Evolutionary conservation across 768 basidiomycete species (phyloP).

Genomic region (Russula abietina): DNA sequence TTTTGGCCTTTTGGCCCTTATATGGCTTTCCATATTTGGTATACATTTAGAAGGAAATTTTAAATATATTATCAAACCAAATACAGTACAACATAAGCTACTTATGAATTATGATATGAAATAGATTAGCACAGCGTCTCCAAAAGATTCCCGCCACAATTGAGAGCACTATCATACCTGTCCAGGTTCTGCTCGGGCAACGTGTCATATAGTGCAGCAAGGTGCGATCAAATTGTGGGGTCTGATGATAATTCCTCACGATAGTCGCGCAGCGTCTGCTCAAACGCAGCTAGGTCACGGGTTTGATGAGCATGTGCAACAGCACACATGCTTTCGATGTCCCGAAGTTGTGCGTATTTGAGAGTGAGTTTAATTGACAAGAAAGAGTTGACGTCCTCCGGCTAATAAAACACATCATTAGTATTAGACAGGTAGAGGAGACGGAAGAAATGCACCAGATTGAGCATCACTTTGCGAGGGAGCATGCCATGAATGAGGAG

Average conservation of each 20-base stretch:
- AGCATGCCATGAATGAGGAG: no score
- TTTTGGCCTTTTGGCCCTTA: no score
- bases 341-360: conserved; percentile 80
- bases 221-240: conserved; percentile 90
- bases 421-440: background rate
- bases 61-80: no score
- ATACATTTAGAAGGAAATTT: no score
- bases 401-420: conserved; percentile 42
- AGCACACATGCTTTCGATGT: conserved; percentile 94
- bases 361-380: conserved; percentile 80
- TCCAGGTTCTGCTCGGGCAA: conserved; percentile 95
- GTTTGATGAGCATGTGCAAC: conserved; percentile 92
- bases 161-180: no score
- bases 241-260: conserved; percentile 90
- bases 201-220: conserved; percentile 91
- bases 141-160: no score
- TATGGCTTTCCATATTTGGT: no score
- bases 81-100: no score
- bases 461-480: conserved; percentile 96
- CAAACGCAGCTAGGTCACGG: conserved; percentile 83
- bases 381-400: conserved; percentile 88
- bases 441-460: conserved; percentile 54
- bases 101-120: no score
- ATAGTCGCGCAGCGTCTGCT: conserved; percentile 81
- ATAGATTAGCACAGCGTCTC: no score